A percentile compares a stretch with the other conserved stretches of the same genome.
Conservation (phyloP, 1,284 basidiomycete genomes). For the Papiliotrema flavescens region DNA sequence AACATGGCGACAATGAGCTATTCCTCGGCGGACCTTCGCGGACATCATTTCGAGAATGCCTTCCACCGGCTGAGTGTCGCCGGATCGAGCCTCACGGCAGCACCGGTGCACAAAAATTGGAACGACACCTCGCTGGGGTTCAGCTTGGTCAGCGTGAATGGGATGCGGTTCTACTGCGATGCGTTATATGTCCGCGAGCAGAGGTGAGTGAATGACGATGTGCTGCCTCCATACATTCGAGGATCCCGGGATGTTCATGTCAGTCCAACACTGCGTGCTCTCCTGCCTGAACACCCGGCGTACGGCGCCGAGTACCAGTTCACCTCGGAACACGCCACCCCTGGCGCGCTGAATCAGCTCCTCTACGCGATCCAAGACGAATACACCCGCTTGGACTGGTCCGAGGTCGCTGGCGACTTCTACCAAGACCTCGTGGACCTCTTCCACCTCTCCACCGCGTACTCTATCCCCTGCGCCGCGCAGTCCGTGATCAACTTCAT, state of each 20-base stretch:
- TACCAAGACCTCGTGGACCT: background rate
- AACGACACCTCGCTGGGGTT: background rate
- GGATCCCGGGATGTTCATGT: too few relatives aligned
- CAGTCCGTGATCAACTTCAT: background rate
- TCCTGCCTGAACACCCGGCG: background rate
- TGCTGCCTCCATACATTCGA: too few relatives aligned
- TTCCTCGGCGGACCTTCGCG: too few relatives aligned
- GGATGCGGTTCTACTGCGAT: background rate
- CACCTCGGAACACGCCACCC: background rate
- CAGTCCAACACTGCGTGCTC: too few relatives aligned
- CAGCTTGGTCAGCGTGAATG: background rate
- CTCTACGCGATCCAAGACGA: background rate
- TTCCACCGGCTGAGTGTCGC: too few relatives aligned
- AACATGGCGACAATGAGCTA: too few relatives aligned
- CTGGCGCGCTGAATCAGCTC: background rate
- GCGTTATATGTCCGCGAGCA: background rate
- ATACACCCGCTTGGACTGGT: background rate
- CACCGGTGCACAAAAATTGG: background rate
- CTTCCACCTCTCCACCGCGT: background rate
- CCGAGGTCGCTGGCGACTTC: background rate
- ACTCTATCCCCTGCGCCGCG: background rate
- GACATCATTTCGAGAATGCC: too few relatives aligned
- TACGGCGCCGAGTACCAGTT: background rate
- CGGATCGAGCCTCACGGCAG: background rate
- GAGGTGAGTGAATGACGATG: too few relatives aligned